Conservation (phyloP, 306 rosid genomes). For the Lathyrus tuberosus region DNA sequence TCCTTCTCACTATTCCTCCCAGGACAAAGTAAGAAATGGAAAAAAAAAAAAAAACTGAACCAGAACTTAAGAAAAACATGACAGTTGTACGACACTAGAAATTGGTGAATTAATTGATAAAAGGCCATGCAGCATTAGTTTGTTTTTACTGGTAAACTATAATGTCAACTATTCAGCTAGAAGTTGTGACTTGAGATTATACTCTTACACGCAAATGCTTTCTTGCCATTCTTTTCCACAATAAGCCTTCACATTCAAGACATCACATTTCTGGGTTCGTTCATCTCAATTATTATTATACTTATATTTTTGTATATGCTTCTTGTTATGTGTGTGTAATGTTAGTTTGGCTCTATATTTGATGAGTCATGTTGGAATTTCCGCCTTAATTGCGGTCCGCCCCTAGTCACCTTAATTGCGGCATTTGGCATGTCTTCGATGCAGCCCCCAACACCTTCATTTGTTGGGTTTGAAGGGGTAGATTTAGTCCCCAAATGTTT, state of each 20-base stretch:
- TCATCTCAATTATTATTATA: conserved; percentile 23
- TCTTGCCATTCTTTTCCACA: conserved; percentile 7
- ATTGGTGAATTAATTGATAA: conserved; percentile 12
- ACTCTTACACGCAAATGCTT: conserved; percentile 6
- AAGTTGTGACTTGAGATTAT: conserved; percentile 6
- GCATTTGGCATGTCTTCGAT: no score
- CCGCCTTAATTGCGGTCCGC: no score
- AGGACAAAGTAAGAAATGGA: no score
- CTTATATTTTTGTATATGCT: not conserved
- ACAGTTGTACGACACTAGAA: no score
- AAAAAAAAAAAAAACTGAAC: no score
- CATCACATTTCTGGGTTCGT: not conserved
- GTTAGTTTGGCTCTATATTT: conserved; percentile 14
- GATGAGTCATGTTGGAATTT: not conserved
- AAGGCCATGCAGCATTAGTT: conserved; percentile 6
- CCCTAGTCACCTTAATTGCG: no score
- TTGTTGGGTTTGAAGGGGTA: no score
- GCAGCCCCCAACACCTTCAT: no score
- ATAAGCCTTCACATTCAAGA: conserved; percentile 14
- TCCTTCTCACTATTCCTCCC: no score
- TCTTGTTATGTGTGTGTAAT: conserved; percentile 23
- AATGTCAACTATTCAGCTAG: conserved; percentile 1
- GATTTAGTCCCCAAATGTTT: no score
- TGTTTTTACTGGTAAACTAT: conserved; percentile 20
- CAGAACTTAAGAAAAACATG: no score